A percentile compares a stretch with the other conserved stretches of the same genome.
phyloP scores from a whole-genome alignment of 371 early-diverging fungal species.

The Mucor ambiguus region DNA sequence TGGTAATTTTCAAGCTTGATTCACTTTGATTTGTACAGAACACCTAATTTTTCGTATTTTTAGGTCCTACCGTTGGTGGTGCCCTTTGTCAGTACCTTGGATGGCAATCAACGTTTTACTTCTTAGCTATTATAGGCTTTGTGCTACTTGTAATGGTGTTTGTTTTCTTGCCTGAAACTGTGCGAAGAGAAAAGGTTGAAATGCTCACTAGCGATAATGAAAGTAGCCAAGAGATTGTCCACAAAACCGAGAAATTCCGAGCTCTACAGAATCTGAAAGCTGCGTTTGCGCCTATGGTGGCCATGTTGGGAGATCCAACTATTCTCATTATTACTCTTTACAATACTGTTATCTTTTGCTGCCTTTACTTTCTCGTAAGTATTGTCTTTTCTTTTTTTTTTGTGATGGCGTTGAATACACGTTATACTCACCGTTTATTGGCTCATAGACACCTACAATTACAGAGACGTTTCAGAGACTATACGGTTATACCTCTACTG shows the following conservation, averaged over 20 bases:
- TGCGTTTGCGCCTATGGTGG: conserved; percentile 25
- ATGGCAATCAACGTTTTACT: conserved; percentile 68
- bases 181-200: conserved; percentile 9
- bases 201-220: not conserved
- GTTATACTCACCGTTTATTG: not conserved
- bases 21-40: too few relatives aligned
- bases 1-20: conserved; percentile 6
- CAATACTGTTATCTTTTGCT: conserved; percentile 34
- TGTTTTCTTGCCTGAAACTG: conserved; percentile 36
- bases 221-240: not conserved
- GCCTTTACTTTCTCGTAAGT: conserved; percentile 32
- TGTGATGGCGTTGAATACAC: not conserved
- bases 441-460: conserved; percentile 41
- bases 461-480: conserved; percentile 38
- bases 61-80: conserved; percentile 52
- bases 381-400: not conserved
- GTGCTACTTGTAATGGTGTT: conserved; percentile 22
- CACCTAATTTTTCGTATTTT: too few relatives aligned
- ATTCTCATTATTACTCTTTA: conserved; percentile 30
- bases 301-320: conserved; percentile 29
- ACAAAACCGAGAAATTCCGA: conserved; percentile 1
- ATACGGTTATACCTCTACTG: conserved; percentile 36
- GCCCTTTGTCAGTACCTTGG: conserved; percentile 58
- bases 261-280: conserved; percentile 4
- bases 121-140: conserved; percentile 45